These are phyloP conservation scores for Eleusine indica DNA, from an alignment of 176 grass and related monocot genomes.

Conservation along the genomic window DNA sequence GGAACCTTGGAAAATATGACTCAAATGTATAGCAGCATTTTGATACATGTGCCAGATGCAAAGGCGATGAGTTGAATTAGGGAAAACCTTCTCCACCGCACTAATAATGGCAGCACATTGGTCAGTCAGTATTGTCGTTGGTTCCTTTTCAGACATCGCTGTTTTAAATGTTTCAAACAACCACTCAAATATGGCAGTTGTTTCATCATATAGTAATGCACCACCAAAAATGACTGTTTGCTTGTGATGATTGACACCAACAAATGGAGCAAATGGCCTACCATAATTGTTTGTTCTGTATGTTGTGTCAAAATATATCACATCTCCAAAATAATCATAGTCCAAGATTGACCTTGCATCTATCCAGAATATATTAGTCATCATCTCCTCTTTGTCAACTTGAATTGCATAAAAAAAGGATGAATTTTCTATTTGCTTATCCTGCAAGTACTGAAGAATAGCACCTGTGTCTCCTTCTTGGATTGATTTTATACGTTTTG, in stretches of 20 bases:
- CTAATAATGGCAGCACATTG: background rate
- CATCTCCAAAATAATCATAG: slow-evolving; percentile 55
- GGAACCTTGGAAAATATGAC: background rate
- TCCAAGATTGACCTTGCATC: slow-evolving; percentile 41
- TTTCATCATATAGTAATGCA: slow-evolving; percentile 41
- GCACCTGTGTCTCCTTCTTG: background rate
- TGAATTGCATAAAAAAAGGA: slow-evolving; percentile 52
- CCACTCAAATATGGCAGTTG: slow-evolving; percentile 34
- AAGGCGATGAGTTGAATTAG: background rate
- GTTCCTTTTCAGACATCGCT: background rate
- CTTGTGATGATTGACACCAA: slow-evolving; percentile 48
- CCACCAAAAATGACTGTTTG: slow-evolving; percentile 32
- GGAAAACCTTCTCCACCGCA: background rate
- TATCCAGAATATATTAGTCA: slow-evolving; percentile 54
- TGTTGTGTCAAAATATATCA: slow-evolving; percentile 47
- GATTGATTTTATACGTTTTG: background rate
- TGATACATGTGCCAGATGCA: background rate
- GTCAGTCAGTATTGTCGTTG: too few relatives aligned
- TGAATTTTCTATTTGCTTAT: background rate
- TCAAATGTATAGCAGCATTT: background rate
- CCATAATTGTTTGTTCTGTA: slow-evolving; percentile 43
- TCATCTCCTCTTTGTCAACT: slow-evolving; percentile 49
- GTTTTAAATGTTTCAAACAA: slow-evolving; percentile 50
- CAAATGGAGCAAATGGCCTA: slow-evolving; percentile 45
- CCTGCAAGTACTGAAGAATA: background rate